Base-by-base conservation (phyloP, 371 early-diverging fungal species). In the Apophysomyces trapeziformis region DNA sequence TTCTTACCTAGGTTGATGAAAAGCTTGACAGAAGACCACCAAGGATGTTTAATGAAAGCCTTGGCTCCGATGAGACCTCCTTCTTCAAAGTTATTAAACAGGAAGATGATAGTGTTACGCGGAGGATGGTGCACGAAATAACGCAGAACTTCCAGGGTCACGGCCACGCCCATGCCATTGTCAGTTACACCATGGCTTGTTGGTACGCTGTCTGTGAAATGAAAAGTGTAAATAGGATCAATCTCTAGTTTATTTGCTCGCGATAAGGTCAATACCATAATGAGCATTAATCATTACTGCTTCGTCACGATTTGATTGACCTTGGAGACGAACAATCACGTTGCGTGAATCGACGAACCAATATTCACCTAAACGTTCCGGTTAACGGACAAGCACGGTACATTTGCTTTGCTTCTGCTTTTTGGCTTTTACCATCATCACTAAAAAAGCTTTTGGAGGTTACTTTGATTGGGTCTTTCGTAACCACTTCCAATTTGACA, bases 81-180 rank as follows among this genome's bases (percentile, higher is more conserved):
- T 74, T 96, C 96, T 70, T 96, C 96, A 38, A 89, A 90, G 68
- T 94, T 93, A 73, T 94, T 94, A 60, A 95, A 91, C 73, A 92
- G 85, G 72, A 96, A 87, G 21, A 96, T 83, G 58, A 94, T 82
- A 13, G 83, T 80, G 62, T 85, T 76, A 57, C 76, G 72, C 68
- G 84, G 80, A 50, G 86, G 89, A 46, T 86, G 78, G 21, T 69
- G 69, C n/a, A 84, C 74, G 67, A 91, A 80, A 47, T 87, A 89
- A 39, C 90, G 84, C 57, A 89, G 61, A 56, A 87, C 73, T 73
- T 94, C 95, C 14, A 96, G 70, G 57, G 85, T 84, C 12, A 85
- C 87, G 3, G 80, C 87, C 5, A 92, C 88, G 37, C 90, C 88
- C 45, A 94, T 88, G 7, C 95, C 96, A 71, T 93, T 90, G 70